Base-by-base conservation (phyloP, 2,329 filamentous ascomycete species). In the Exserohilum turcica region DNA sequence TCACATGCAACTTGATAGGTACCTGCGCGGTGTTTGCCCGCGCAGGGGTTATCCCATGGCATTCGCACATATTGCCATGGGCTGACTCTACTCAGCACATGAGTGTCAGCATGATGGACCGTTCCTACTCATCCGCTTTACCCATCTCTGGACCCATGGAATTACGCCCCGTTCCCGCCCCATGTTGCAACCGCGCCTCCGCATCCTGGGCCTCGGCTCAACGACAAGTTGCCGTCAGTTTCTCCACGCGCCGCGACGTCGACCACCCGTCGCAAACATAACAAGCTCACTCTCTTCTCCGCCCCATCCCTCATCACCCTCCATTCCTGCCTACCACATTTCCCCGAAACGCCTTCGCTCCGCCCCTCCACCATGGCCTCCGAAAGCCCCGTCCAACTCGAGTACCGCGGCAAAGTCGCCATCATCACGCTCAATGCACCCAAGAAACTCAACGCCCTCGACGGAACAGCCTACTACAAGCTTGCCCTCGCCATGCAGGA, bases 391-490 rank as follows among this genome's bases (percentile, higher is more conserved):
- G 79, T 88, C 54, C 81, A 80, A 40, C 70, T 90, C 65, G 81
- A 85, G 56, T 89, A 86, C 74, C 79, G 81, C 65, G 88, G 84
- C 73, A 86, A 86, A 54, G 78, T 92, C 60, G 91, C 93, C 68
- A 85, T 92, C 70, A 87, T 99, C 74, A 96, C 91, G 15, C 87
- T 99, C 71, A 88, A 92, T 76, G 88, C 90, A 45, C 84, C 87
- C 48, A 84, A 86, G 72, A 97, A 97, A 78, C 90, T 97, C 74
- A 95, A 95, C 74, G 91, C 93, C 28, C 78, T 97, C 45, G 83
- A 79, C 54, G 81, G 84, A 66, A 78, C 84, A 56, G 82, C 87
- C 45, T 97, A 97, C 80, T 96, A 89, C 74, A 82, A 86, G 27
- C 82, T 97, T 36, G 86, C 89, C 1, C 82, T 84, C 63, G 82